Conservation (phyloP, 371 early-diverging fungal genomes). For the Nosema muscidifuracis region DNA sequence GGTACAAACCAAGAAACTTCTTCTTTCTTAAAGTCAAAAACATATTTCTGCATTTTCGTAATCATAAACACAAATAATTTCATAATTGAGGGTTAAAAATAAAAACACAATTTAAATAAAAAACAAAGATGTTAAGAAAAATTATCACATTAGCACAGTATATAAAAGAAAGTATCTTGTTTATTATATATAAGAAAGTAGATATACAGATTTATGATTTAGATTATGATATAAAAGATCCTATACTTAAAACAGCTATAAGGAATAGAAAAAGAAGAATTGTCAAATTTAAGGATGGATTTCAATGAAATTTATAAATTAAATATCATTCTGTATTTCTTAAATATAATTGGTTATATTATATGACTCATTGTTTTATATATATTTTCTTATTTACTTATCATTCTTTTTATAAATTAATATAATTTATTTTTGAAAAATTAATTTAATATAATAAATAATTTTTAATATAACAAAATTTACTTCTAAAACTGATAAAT, state of each 20-base stretch:
- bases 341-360: no score
- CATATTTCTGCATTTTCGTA: neutral
- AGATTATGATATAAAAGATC: neutral
- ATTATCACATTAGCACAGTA: no score
- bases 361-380: no score
- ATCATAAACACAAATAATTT: neutral
- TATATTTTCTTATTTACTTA: no score
- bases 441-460: no score
- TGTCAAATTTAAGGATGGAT: neutral
- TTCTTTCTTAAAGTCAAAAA: neutral
- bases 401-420: no score
- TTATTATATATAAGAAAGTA: neutral
- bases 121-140: neutral
- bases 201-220: conserved; percentile 12
- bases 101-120: neutral
- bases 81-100: neutral
- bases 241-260: conserved; percentile 1
- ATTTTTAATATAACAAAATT: no score
- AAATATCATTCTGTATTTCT: no score
- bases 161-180: neutral
- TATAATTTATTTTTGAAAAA: no score
- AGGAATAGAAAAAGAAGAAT: conserved; percentile 2
- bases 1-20: no score
- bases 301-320: no score
- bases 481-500: no score